These are phyloP conservation scores for Cytospora paraplurivora DNA, from an alignment of 2,329 filamentous ascomycete species.

Conservation along the genomic window DNA sequence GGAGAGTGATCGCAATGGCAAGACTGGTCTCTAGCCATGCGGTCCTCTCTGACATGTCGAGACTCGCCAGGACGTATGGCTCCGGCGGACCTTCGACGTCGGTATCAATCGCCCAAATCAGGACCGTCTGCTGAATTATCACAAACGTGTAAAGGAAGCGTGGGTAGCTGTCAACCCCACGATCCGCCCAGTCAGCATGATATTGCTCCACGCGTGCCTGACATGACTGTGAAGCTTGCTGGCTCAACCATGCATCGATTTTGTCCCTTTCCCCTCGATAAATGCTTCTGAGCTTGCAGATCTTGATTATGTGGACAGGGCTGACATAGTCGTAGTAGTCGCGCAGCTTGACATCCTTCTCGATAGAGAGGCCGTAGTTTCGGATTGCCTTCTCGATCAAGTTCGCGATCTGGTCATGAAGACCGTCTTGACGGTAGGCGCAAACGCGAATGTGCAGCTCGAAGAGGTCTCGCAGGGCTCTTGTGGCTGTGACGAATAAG, in stretches of 20 bases:
- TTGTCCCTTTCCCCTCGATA: not conserved
- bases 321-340: constrained; percentile 26
- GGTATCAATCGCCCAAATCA: constrained; percentile 48
- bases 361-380: constrained; percentile 39
- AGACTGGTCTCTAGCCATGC: constrained; percentile 38
- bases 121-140: constrained; percentile 52
- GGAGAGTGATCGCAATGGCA: constrained; percentile 40
- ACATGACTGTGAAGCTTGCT: constrained; percentile 17
- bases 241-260: constrained; percentile 1
- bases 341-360: constrained; percentile 37
- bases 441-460: constrained; percentile 38
- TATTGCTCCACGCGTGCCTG: constrained; percentile 28
- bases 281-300: not conserved
- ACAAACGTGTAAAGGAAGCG: constrained; percentile 46
- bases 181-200: constrained; percentile 17
- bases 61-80: constrained; percentile 35
- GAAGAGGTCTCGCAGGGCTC: constrained; percentile 40
- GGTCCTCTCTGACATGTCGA: constrained; percentile 38
- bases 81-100: constrained; percentile 8
- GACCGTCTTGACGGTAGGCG: constrained; percentile 37
- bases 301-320: constrained; percentile 22
- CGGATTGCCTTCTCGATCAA: constrained; percentile 37
- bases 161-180: constrained; percentile 29
- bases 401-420: constrained; percentile 34
- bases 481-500: constrained; percentile 34